Evolutionary conservation across 495 filamentous ascomycete genomes (phyloP), one percentile per base, ranked within the genome.

Genomic region (Penicillium canariense): DNA sequence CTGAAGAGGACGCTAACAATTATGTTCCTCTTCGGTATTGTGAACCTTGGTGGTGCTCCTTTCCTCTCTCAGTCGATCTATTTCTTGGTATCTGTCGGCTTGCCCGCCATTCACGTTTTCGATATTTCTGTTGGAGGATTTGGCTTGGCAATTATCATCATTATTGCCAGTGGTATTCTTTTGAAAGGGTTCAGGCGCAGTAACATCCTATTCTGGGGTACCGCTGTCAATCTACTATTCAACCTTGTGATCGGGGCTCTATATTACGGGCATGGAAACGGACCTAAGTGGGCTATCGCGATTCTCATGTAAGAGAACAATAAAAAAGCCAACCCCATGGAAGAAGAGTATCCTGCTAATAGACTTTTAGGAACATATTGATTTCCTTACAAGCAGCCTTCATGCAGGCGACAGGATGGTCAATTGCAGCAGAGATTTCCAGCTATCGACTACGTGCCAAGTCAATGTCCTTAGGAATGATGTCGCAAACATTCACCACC

Each of bases 91-190:
- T 60, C 60, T n/a, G 65, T 60, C 25, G 65, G 65, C 20, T 38
- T 67, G 12, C 51, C 56, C 17, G 31, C 51, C 6, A 43, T 51
- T 15, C 52, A 55, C 45, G 52, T 59, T 11, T 59, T 59, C 31
- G 56, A 60, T 40, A 55, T 64, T 60, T 61, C 51, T n/a, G 49
- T 59, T 14, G 68, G 57, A 4, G 65, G 64, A 40, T 70, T 68
- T 32, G 60, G 54, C 0, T 40, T 68, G 4, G 68, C 60, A 9
- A 54, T 64, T 14, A 26, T 67, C 10, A 56, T 64, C 31, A 54
- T 59, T 18, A 35, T 59, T 31, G 46, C 43, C 9, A 47, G 52
- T 2, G 52, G 56, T 22, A 39, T 55, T 6, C 38, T 46, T 0
- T 26, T 55, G 2, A 50, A 59, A n/a, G 46, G 52, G 11, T 39